Base-by-base conservation (phyloP, 2,329 filamentous ascomycete species). In the Graphilbum fragrans region DNA sequence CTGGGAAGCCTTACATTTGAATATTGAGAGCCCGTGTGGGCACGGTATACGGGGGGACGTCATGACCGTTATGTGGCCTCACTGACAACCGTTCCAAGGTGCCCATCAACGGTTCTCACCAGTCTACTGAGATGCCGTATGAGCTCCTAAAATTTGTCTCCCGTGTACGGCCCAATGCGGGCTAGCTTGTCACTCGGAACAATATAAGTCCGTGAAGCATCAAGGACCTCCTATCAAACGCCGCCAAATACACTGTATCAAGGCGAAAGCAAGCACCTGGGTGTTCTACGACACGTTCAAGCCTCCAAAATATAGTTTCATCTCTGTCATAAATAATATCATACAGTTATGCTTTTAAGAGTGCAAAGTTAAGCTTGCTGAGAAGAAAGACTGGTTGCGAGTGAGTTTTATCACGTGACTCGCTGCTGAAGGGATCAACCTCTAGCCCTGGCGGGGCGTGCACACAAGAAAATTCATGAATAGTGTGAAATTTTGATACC, bases 41-140 rank as follows among this genome's bases (percentile, higher is more conserved):
- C 68, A 58, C 51, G 72, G 63, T 69, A 84, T 64, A 67, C 77
- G 77, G 44, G 77, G 80, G n/a, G n/a, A n/a, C 55, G 80, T 73
- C 81, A 86, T 86, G 51, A 51, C 66, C 63, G 48, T 17, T 38
- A 32, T 9, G 16, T 4, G 5, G 20, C 31, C n/a, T 27, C 22
- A 16, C 29, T 31, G 14, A 14, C 5, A 10, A 14, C 29, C 29
- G 29, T 31, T 14, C 29, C 29, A 14, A 31, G 29, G 29, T 16
- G 12, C 29, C 25, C 8, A 8, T 12, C 25, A 7, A 27, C 25
- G 25, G 12, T 27, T 8, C 12, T 27, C 25, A 12, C 8, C 25
- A 27, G 25, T 27, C 25, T 27, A 7, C 25, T 12, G 7, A 7
- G 35, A 39, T 31, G 37, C 35, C 46, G 32, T 43, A 41, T 37